Conservation (phyloP, 2,329 filamentous ascomycete species). For the Esteya vermicola region DNA sequence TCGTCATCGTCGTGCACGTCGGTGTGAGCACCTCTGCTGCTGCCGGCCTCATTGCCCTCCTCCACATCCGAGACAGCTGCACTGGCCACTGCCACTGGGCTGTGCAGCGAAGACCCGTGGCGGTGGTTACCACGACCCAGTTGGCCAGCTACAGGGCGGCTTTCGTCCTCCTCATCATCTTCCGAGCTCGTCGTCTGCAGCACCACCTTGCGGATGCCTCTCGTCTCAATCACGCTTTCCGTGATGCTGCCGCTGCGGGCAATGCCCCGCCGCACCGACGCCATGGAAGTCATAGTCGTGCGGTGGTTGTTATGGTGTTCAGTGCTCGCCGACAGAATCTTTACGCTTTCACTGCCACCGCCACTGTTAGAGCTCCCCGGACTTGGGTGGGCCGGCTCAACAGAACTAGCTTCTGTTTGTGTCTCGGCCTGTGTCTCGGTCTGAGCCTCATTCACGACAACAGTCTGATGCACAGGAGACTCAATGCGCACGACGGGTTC, state of each 20-base stretch:
- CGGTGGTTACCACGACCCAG: background rate
- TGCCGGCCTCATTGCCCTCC: no score
- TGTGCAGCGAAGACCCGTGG: no score
- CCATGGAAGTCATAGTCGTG: background rate
- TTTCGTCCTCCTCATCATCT: conserved; percentile 19
- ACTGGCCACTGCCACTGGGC: background rate
- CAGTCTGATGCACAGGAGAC: background rate
- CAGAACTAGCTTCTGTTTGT: background rate
- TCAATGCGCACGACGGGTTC: background rate
- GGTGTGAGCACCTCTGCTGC: no score
- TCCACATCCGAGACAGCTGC: conserved; percentile 2
- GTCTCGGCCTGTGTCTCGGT: background rate
- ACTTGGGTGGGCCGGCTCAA: no score
- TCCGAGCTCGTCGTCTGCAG: conserved; percentile 28
- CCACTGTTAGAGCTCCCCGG: no score
- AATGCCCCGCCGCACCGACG: conserved; percentile 18
- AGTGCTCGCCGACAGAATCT: conserved; percentile 1
- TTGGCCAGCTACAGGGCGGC: background rate
- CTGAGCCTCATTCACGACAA: background rate
- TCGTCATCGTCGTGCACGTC: background rate
- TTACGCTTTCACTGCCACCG: background rate
- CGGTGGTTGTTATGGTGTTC: background rate
- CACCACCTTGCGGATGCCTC: conserved; percentile 62
- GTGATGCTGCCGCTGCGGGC: conserved; percentile 66
- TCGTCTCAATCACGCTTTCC: conserved; percentile 60